Base-by-base conservation (phyloP, 2,329 filamentous ascomycete species). In the Ilyonectria destructans region DNA sequence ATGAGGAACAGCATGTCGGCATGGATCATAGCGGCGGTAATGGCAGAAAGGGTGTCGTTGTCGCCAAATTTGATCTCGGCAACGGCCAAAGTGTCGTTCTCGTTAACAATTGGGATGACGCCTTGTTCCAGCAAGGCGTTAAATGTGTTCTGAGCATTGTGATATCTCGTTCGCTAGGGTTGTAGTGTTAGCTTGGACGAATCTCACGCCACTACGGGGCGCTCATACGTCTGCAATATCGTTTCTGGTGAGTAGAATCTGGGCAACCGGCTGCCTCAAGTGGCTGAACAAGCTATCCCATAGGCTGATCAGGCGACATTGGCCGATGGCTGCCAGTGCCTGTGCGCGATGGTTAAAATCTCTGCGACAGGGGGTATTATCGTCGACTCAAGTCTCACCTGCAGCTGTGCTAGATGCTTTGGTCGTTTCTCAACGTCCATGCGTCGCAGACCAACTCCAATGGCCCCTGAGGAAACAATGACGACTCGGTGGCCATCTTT, bases 11-110 rank as follows among this genome's bases (percentile, higher is more conserved):
- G 87, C 76, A 97, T 94, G 78, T 99, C 95, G 58, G 96, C 96
- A 77, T 97, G 94, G 21, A 98, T 93, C 95, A 98, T 98, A 73
- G 93, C 96, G 1, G 96, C 94, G 0, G 96, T 97, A 75, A 99
- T 98, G 65, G 96, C 96, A 13, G 95, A 97, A 54, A 99, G 86
- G 2, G 96, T 99, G 81, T 99, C 96, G 77, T 99, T 99, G 85
- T 99, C 96, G 73, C 96, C 96, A 79, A 99, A 99, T 85, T 98
- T 98, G 84, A 99, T 99, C 87, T 99, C 96, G 51, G 96, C 93
- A 72, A 99, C 96, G 26, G 95, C 94, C 62, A 99, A 85, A 3
- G 96, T 99, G 81, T 99, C 96, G 81, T 99, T 99, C 83, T 99
- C 96, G 77, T 99, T 99, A 71, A 99, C 96, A 76, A 99, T 98